phyloP scores from a whole-genome alignment of 2,329 filamentous ascomycete species.

The Aspergillus fumigatus region DNA sequence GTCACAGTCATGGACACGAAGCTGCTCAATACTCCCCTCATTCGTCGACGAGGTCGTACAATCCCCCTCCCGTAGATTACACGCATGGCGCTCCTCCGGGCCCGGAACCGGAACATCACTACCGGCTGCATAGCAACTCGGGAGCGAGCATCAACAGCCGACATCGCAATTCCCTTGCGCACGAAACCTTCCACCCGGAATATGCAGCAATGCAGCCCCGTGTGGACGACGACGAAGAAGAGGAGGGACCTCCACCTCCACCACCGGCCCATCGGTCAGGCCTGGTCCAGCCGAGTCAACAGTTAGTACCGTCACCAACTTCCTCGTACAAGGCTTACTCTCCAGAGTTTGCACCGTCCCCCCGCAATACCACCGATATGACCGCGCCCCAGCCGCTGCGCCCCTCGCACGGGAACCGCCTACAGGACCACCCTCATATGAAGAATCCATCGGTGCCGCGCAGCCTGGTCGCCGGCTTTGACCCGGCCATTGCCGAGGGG shows the following conservation, averaged over 20 bases:
- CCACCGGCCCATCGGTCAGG: slow-evolving; percentile 34
- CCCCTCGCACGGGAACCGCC: slow-evolving; percentile 12
- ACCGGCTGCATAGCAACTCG: slow-evolving; percentile 27
- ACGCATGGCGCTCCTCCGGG: slow-evolving; percentile 2
- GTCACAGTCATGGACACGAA: slow-evolving; percentile 19
- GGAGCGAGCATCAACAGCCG: slow-evolving; percentile 15
- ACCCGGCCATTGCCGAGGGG: slow-evolving; percentile 26
- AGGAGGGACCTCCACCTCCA: slow-evolving; percentile 34
- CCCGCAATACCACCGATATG: slow-evolving; percentile 18
- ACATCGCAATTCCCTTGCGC: slow-evolving; percentile 17
- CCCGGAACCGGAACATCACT: slow-evolving; percentile 17
- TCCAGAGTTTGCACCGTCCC: slow-evolving; percentile 21
- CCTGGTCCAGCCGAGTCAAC: slow-evolving; percentile 23
- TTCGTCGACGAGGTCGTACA: slow-evolving; percentile 13
- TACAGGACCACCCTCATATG: slow-evolving; percentile 23
- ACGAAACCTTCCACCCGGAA: slow-evolving; percentile 30
- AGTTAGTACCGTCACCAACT: slow-evolving; percentile 19
- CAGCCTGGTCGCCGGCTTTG: slow-evolving; percentile 41
- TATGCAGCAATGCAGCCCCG: slow-evolving; percentile 46
- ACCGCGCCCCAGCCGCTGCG: slow-evolving; percentile 23
- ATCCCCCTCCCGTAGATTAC: slow-evolving; percentile 17
- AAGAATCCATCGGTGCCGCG: slow-evolving; percentile 32
- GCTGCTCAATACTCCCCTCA: slow-evolving; percentile 17
- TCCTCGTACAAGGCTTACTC: slow-evolving; percentile 26
- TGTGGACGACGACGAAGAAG: slow-evolving; percentile 45